These are phyloP conservation scores for Madurella fahalii DNA, from an alignment of 2,329 filamentous ascomycete species.

Conservation along the genomic window DNA sequence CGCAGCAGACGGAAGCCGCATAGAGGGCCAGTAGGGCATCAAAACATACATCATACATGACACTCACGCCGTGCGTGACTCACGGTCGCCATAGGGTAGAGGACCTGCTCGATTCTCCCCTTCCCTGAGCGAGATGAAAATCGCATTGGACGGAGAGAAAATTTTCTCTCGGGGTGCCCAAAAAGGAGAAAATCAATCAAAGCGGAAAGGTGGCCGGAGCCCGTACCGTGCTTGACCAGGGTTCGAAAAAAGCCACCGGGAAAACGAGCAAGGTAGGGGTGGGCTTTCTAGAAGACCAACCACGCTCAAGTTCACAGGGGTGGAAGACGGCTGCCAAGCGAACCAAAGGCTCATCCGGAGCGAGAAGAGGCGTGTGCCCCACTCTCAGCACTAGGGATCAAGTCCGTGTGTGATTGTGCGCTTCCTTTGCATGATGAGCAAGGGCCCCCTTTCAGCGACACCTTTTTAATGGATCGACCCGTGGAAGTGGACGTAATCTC, in stretches of 20 bases:
- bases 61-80: slow-evolving; percentile 21
- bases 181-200: slow-evolving; percentile 20
- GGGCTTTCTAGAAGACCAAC: slow-evolving; percentile 20
- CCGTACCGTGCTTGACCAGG: slow-evolving; percentile 15
- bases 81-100: slow-evolving; percentile 15
- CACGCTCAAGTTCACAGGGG: slow-evolving; percentile 4
- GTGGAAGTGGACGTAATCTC: slow-evolving; percentile 35
- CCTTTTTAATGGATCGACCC: slow-evolving; percentile 31
- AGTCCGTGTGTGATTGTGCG: slow-evolving; percentile 17
- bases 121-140: slow-evolving; percentile 10
- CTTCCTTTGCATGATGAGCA: slow-evolving; percentile 16
- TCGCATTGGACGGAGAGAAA: slow-evolving; percentile 18
- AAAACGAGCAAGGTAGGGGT: slow-evolving; percentile 17
- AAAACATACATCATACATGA: slow-evolving; percentile 22
- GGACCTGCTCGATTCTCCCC: slow-evolving; percentile 7
- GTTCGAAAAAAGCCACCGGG: slow-evolving; percentile 17
- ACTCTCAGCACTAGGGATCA: slow-evolving; percentile 13
- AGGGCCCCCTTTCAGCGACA: slow-evolving; percentile 13
- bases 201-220: slow-evolving; percentile 19
- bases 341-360: slow-evolving; percentile 16
- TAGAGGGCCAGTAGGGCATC: slow-evolving; percentile 23
- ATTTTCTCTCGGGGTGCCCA: slow-evolving; percentile 27
- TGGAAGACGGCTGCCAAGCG: slow-evolving; percentile 14
- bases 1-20: slow-evolving; percentile 24
- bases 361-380: slow-evolving; percentile 14